Evolutionary conservation across 345 rosid genomes (phyloP), one percentile per base, ranked within the genome.

Genomic region (Pelargonium nanum): DNA sequence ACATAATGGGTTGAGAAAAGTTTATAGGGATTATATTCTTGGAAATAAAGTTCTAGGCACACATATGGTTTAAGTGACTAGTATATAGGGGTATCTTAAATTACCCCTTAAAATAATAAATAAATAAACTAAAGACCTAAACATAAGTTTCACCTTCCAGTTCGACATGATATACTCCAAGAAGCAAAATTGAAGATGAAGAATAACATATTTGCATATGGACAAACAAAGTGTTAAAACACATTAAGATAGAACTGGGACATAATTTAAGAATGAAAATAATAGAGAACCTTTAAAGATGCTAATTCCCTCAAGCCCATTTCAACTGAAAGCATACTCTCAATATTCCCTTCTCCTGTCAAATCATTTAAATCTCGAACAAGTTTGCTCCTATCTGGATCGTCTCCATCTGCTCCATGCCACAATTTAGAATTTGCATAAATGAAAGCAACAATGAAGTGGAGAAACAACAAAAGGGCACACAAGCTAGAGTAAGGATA

Each of bases 271-370:
- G 10, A 55, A 21, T 57, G 10, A 51, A 23, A 64, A 67, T 58
- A 63, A 68, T 65, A 60, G 28, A 40, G 48, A 48, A 88, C 98
- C 98, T 88, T 91, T 13, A 91, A 64, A 53, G 84, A 71, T 72
- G 87, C 88, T 66, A 85, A 70, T 82, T 92, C 96, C 30, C 83
- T 76, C 75, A 92, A 70, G 74, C 98, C 96, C 77, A 77, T 85
- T 86, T 92, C 98, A 1, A 80, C 96, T 64, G 76, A 57, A 65
- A 92, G 74, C 93, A 88, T 80, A 83, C 86, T 86, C 67, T 92
- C 98, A 0, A 89, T 54, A 65, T 68, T 83, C 59, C 91, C 78
- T 32, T 82, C 98, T 55, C 81, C 86, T 19, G 85, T 78, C 61
- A 62, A 68, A 57, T 77, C 86, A 58, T 61, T 74, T 54, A 66